Percentiles rank a stretch among this genome's conserved stretches.
These are phyloP conservation scores for Neofusicoccum sp. DNA, from an alignment of 2,329 filamentous ascomycete genomes.

Conservation along the genomic window DNA sequence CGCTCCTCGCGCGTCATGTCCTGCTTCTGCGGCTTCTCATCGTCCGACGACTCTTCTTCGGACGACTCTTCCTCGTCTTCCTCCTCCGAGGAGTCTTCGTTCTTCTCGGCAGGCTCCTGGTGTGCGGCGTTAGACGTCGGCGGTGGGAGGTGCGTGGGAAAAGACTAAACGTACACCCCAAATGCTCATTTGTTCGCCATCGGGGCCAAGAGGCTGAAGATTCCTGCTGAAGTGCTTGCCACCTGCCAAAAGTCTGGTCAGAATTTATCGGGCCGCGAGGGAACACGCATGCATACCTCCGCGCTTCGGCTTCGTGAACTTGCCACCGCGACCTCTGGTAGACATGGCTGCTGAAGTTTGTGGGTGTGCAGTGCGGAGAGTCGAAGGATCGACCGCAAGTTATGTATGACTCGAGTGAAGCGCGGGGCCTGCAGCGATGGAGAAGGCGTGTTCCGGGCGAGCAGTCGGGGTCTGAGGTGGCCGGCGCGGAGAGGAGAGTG, in stretches of 20 bases:
- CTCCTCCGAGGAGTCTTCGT: conserved; percentile 46
- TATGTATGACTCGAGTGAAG: conserved; percentile 8
- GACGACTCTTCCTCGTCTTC: conserved; percentile 49
- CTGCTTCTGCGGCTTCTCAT: conserved; percentile 44
- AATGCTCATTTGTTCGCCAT: conserved; percentile 87
- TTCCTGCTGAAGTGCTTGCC: conserved; percentile 96
- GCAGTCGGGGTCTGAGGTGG: neutral
- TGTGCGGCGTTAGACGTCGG: conserved; percentile 26
- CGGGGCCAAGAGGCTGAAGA: conserved; percentile 82
- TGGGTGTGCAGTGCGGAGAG: conserved; percentile 3
- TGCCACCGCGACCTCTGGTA: conserved; percentile 78
- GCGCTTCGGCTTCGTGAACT: conserved; percentile 90
- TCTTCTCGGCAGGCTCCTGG: conserved; percentile 48
- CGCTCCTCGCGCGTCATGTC: conserved; percentile 83
- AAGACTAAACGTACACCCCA: conserved; percentile 66
- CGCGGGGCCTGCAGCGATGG: conserved; percentile 11
- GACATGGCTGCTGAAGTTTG: conserved; percentile 44
- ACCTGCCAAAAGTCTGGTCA: conserved; percentile 54
- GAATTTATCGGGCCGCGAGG: neutral
- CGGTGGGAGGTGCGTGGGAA: neutral
- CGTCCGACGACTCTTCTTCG: conserved; percentile 45
- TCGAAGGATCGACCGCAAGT: neutral
- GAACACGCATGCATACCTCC: conserved; percentile 65
- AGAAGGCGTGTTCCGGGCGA: neutral
- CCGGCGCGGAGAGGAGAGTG: neutral